Evolutionary conservation across 2,329 filamentous ascomycete species (phyloP), one percentile per base, ranked within the genome.

Genomic region (Colletotrichum neosansevieriae): DNA sequence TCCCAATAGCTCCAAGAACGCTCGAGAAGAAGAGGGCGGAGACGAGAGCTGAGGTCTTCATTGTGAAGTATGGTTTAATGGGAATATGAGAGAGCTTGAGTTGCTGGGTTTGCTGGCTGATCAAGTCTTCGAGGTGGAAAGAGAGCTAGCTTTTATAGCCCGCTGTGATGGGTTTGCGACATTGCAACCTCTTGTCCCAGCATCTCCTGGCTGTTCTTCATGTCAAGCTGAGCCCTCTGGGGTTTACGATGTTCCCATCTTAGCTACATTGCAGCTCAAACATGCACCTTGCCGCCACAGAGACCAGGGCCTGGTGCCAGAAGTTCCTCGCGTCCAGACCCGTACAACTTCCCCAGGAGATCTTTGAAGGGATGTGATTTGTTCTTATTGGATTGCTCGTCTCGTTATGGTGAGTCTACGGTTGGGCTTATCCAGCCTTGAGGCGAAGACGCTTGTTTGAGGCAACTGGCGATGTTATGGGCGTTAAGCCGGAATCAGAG

Each of bases 1-100:
- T 38, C 15, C 63, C 49, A 2, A 69, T 69, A 34, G 62, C 63
- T 13, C 32, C 66, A 7, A 69, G 38, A 15, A 57, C 56, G 15
- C 56, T 9, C 24, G 66, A 51, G 17, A 67, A 47, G 17, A 57
- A 61, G 0, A 69, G 42, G 7, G 56, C 44, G 6, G 63, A 57
- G 15, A 67, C 42, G 9, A 69, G 3, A 12, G 32, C 15, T 6
- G 66, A 66, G 17, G 11, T 13, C 49, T 51, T 69, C 63, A 69
- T 69, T 7, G 1, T 57, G 19, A 44, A 13, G 5, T 34, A 17
- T 19, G 3, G 12, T 17, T 7, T 5, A 15, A 10, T 56, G 12
- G 42, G 19, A 32, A 34, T 3, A n/a, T 13, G 4, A 15, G 12
- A 13, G 29, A 29, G 29, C 29, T 15, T 17, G 12, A 38, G 21